phyloP scores from a whole-genome alignment of 176 grass and related monocot genomes.

The Pharus latifolius region DNA sequence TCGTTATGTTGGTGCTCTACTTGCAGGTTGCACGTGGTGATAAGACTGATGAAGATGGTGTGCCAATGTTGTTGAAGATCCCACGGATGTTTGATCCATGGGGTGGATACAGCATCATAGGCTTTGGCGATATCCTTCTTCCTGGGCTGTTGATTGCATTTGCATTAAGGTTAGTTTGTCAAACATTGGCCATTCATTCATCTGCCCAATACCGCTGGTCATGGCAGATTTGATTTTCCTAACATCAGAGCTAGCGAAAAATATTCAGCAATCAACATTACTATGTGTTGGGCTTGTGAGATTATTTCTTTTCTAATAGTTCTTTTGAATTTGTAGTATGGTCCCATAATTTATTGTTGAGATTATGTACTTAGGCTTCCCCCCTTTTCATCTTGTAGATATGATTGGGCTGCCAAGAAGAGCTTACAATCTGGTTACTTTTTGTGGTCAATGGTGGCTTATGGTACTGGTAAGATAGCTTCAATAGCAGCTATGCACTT shows the following conservation, averaged over 20 bases:
- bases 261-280: neutral
- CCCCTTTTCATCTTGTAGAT: slow-evolving; percentile 34
- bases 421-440: slow-evolving; percentile 92
- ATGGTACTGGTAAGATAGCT: slow-evolving; percentile 74
- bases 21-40: slow-evolving; percentile 87
- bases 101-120: slow-evolving; percentile 97
- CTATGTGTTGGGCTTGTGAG: neutral
- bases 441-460: slow-evolving; percentile 94
- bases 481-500: neutral
- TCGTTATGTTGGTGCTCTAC: neutral
- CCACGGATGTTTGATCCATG: slow-evolving; percentile 98
- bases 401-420: slow-evolving; percentile 97
- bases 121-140: slow-evolving; percentile 98
- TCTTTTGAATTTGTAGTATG: neutral
- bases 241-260: neutral
- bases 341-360: neutral
- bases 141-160: slow-evolving; percentile 91
- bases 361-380: neutral
- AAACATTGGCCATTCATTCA: neutral
- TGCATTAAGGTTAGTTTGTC: slow-evolving; percentile 58
- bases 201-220: neutral
- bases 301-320: neutral
- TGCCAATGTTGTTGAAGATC: slow-evolving; percentile 94
- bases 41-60: slow-evolving; percentile 95
- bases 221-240: neutral